phyloP scores from a whole-genome alignment of 768 basidiomycete species.

The Trametes sanguinea region DNA sequence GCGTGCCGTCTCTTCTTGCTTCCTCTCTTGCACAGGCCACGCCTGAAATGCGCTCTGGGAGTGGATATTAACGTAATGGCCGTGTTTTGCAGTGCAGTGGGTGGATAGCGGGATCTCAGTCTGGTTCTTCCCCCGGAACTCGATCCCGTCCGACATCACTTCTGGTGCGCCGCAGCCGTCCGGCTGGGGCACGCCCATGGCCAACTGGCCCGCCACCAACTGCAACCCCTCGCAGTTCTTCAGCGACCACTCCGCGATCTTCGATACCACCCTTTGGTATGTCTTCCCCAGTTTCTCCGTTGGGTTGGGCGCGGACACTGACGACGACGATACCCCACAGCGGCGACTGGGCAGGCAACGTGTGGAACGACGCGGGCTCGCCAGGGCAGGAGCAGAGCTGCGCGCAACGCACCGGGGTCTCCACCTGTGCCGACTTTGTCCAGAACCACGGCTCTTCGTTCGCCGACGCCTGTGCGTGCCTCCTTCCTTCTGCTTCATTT shows the following conservation, averaged over 20 bases:
- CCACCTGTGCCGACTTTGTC: constrained; percentile 83
- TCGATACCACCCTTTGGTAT: constrained; percentile 88
- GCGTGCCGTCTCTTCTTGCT: constrained; percentile 45
- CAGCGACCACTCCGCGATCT: constrained; percentile 72
- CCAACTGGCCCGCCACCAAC: constrained; percentile 71
- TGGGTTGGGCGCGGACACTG: neutral
- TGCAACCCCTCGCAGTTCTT: constrained; percentile 85
- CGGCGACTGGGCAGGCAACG: constrained; percentile 87
- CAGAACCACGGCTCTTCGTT: constrained; percentile 70
- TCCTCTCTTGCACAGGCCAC: neutral
- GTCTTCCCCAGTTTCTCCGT: constrained; percentile 4
- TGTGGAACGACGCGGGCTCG: constrained; percentile 70
- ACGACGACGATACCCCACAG: constrained; percentile 36
- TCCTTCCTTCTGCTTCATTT: constrained; percentile 7
- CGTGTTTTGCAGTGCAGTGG: constrained; percentile 64
- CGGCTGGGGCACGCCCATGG: constrained; percentile 76
- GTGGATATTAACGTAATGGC: constrained; percentile 19
- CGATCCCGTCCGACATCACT: constrained; percentile 76
- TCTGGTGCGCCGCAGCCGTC: constrained; percentile 68
- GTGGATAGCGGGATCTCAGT: constrained; percentile 72
- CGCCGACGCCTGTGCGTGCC: constrained; percentile 71
- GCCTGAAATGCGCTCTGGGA: constrained; percentile 8
- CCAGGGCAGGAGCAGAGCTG: constrained; percentile 89
- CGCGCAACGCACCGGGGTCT: constrained; percentile 76
- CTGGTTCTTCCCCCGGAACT: constrained; percentile 78